Base-by-base conservation (phyloP, 2,329 filamentous ascomycete genomes). In the Endocalyx cinctus region DNA sequence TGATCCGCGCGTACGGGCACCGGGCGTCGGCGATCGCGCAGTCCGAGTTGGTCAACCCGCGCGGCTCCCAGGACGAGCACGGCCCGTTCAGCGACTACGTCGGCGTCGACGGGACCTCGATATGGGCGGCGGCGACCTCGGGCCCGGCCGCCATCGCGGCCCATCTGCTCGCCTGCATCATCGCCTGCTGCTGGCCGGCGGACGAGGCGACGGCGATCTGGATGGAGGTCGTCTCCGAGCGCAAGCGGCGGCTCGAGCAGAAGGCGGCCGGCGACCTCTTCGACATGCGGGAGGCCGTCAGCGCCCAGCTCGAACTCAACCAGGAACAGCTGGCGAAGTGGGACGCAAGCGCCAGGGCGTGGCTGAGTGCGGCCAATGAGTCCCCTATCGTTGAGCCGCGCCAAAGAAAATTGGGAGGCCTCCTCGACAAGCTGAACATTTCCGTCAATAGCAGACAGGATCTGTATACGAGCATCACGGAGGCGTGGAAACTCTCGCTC, bases 101-200 rank as follows among this genome's bases (percentile, higher is more conserved):
- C 4, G 58, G 58, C 1, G 20, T 41, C 0, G 58, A 63, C 34
- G 56, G 43, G 2, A 59, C 59, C 0, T 47, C 43, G 2, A 52
- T 63, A 4, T 63, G 58, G 58, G 60, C 60, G 3, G 55, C 56
- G 1, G 60, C 59, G 5, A 64, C 58, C 1, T 62, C 60, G 1
- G 46, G 51, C 2, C 18, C 31, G 2, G 37, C 33, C 1, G 52
- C 57, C 3, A 39, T 63, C 0, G 38, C 41, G 2, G 37, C 56
- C 0, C 50, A 63, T 33, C 42, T 63, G 1, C 38, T 58, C 6
- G 54, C 53, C 2, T 58, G 55, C 31, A 48, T 59, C 34, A 33
- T 59, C 2, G 53, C 54, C 3, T 31, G 50, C 10, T 40, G 43
- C 6, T 58, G 49, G 47, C 25, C 33, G 10, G 17, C 35, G 1